Conservation (phyloP, 495 filamentous ascomycete species). For the Penicillium pulvis region DNA sequence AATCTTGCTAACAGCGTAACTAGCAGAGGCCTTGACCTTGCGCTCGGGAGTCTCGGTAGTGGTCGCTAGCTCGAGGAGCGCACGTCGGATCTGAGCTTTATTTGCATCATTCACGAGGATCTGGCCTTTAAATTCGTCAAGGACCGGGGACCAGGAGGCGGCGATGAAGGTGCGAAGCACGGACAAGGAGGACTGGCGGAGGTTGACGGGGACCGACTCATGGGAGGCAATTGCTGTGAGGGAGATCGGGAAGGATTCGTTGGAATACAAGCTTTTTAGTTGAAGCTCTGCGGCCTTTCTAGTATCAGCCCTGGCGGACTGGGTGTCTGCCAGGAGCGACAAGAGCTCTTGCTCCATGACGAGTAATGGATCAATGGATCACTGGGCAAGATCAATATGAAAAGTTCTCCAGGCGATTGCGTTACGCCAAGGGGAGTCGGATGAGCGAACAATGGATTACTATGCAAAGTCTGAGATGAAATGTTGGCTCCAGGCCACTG, state of each 20-base stretch:
- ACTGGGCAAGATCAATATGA: conserved; percentile 5
- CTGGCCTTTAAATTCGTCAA: conserved; percentile 70
- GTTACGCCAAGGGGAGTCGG: conserved; percentile 4
- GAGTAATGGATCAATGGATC: conserved; percentile 16
- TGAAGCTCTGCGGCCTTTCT: conserved; percentile 80
- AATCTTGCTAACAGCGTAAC: conserved; percentile 94
- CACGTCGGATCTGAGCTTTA: conserved; percentile 70
- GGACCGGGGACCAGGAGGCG: conserved; percentile 69
- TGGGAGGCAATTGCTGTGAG: conserved; percentile 79
- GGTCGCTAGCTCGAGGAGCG: conserved; percentile 76
- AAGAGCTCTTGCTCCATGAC: conserved; percentile 85
- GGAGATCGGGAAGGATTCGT: conserved; percentile 71
- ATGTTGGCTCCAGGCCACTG: conserved; percentile 17
- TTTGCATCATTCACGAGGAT: conserved; percentile 60
- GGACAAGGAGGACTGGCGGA: conserved; percentile 81
- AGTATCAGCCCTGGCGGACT: conserved; percentile 65
- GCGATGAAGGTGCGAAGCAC: conserved; percentile 80
- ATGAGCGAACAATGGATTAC: conserved; percentile 14
- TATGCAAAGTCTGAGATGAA: conserved; percentile 1
- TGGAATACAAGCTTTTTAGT: conserved; percentile 64
- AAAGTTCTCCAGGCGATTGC: conserved; percentile 12
- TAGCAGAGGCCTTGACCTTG: conserved; percentile 82
- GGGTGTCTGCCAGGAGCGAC: conserved; percentile 76
- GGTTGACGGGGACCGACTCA: conserved; percentile 63
- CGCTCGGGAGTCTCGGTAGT: conserved; percentile 67